Evolutionary conservation across 345 rosid species (phyloP).

Genomic region (Toxicodendron radicans): DNA sequence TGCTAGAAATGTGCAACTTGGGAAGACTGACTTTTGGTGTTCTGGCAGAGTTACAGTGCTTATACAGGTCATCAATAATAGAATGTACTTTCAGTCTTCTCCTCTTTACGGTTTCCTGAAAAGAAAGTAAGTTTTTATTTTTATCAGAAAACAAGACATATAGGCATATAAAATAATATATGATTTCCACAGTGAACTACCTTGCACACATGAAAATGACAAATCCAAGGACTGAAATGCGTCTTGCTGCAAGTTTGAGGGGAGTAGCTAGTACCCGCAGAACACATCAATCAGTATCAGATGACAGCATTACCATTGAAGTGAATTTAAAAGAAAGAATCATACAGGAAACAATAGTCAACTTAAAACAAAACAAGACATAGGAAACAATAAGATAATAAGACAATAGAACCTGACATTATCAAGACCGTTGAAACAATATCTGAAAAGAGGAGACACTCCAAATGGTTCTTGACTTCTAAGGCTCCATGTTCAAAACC

Average conservation of each 20-base stretch:
- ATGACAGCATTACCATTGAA: background rate
- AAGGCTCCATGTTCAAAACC: conserved; percentile 91
- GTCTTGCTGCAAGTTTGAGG: conserved; percentile 36
- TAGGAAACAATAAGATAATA: background rate
- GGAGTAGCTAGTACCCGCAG: conserved; percentile 51
- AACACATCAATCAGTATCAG: conserved; percentile 25
- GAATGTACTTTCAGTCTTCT: conserved; percentile 47
- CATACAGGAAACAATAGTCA: too few species aligned
- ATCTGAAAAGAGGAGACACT: conserved; percentile 67
- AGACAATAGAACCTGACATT: conserved; percentile 48
- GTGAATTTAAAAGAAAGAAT: background rate
- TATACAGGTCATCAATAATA: conserved; percentile 47
- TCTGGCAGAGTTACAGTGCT: conserved; percentile 37
- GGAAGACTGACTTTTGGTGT: conserved; percentile 36
- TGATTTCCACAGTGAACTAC: conserved; percentile 32
- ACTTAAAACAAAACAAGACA: background rate
- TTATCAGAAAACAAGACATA: conserved; percentile 13
- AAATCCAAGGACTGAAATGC: conserved; percentile 69
- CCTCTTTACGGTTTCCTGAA: conserved; percentile 63
- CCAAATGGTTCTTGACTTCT: conserved; percentile 74
- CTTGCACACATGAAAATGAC: conserved; percentile 81
- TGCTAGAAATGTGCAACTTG: conserved; percentile 44
- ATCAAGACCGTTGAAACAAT: conserved; percentile 66
- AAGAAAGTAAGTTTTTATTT: conserved; percentile 11
- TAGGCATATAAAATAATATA: background rate